A percentile compares a stretch with the other conserved stretches of the same genome.
Evolutionary conservation across 1,139 yeast species (phyloP).

Genomic region (Meyerozyma smithsonii): DNA sequence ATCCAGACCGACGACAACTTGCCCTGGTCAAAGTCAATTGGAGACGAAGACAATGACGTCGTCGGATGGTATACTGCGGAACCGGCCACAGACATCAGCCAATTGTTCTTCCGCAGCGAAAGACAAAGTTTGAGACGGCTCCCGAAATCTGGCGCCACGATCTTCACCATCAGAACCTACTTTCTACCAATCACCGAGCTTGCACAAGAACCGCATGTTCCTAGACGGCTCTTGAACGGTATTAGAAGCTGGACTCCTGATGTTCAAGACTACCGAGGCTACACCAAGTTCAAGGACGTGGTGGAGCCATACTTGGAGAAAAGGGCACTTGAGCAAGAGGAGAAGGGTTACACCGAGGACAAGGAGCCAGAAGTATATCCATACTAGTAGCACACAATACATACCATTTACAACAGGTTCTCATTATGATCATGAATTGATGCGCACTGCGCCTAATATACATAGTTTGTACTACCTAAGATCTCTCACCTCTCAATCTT

Average conservation of each 20-base stretch:
- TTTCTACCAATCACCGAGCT: constrained; percentile 51
- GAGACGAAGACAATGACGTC: constrained; percentile 45
- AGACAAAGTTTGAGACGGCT: constrained; percentile 65
- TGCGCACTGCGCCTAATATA: constrained; percentile 3
- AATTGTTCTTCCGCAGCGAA: constrained; percentile 57
- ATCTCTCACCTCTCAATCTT: constrained; percentile 35
- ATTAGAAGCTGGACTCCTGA: constrained; percentile 55
- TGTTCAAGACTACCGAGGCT: constrained; percentile 58
- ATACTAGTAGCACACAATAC: constrained; percentile 16
- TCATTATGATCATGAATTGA: constrained; percentile 1
- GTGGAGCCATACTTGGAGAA: constrained; percentile 51
- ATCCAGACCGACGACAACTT: constrained; percentile 58
- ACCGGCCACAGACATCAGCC: constrained; percentile 40
- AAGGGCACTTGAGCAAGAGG: constrained; percentile 49
- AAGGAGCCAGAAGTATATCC: constrained; percentile 41
- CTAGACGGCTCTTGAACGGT: constrained; percentile 54
- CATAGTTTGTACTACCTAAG: constrained; percentile 5
- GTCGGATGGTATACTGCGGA: constrained; percentile 60
- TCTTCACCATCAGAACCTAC: constrained; percentile 62
- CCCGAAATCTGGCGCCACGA: constrained; percentile 55
- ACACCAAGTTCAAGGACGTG: constrained; percentile 46
- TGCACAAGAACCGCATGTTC: constrained; percentile 55
- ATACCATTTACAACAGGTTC: background rate
- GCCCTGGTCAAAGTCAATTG: constrained; percentile 64
- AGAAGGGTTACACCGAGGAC: constrained; percentile 29